A percentile compares a stretch with the other conserved stretches of the same genome.
phyloP scores from a whole-genome alignment of 2,329 filamentous ascomycete genomes.

The Tolypocladium sp. region DNA sequence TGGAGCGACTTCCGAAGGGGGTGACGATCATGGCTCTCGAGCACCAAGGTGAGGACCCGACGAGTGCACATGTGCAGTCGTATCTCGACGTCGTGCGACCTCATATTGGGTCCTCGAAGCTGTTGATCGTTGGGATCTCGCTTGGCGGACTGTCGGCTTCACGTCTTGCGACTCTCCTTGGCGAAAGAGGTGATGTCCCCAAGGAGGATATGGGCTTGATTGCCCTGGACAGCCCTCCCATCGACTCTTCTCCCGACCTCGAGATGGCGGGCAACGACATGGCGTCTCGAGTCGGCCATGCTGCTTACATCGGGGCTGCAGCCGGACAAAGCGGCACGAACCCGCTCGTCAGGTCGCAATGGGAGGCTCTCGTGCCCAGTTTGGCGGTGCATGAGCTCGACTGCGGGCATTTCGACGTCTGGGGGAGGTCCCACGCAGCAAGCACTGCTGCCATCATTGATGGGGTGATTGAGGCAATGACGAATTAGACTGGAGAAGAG shows the following conservation, averaged over 20 bases:
- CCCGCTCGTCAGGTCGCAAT: background rate
- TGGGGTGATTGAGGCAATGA: background rate
- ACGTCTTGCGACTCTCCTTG: background rate
- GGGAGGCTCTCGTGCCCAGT: background rate
- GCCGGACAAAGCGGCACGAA: background rate
- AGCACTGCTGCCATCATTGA: background rate
- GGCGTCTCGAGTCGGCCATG: background rate
- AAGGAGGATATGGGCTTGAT: background rate
- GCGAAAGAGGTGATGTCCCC: background rate
- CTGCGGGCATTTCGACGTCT: background rate
- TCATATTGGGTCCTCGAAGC: background rate
- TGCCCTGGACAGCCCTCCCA: conserved; percentile 1
- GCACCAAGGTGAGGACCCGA: background rate
- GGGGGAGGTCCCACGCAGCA: background rate
- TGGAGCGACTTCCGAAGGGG: background rate
- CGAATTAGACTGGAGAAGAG: background rate
- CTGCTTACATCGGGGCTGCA: background rate
- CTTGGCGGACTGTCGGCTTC: background rate
- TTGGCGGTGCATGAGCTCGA: background rate
- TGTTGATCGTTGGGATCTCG: background rate
- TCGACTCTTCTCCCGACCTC: background rate
- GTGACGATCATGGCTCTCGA: background rate
- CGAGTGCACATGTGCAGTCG: background rate
- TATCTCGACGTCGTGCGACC: background rate
- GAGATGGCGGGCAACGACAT: background rate